Conservation (phyloP, 257 asterid species). For the Nicotiana obtusifolia region DNA sequence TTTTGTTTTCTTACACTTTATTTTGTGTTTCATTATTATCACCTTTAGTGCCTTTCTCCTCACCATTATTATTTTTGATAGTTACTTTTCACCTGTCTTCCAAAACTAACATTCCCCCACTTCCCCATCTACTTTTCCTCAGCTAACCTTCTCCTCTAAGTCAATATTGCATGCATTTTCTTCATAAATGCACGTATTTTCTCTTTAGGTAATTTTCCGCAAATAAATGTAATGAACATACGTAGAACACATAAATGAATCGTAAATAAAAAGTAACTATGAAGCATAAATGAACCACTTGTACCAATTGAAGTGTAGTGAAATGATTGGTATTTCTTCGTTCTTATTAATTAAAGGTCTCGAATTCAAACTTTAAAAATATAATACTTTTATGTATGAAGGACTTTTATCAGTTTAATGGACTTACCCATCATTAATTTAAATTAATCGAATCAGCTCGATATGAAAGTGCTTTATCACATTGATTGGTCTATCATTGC, state of each 20-base stretch:
- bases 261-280: background rate
- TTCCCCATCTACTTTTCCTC: constrained; percentile 19
- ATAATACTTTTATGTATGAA: no score
- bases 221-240: background rate
- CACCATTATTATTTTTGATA: constrained; percentile 12
- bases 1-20: constrained; percentile 2
- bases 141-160: constrained; percentile 16
- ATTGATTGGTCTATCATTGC: no score
- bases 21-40: constrained; percentile 8
- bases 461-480: no score
- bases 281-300: background rate
- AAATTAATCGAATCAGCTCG: no score
- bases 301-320: background rate
- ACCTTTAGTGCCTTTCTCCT: background rate
- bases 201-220: no score
- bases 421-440: no score
- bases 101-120: constrained; percentile 15
- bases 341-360: no score
- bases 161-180: background rate
- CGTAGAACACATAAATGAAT: background rate
- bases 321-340: background rate
- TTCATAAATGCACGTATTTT: background rate
- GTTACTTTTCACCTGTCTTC: constrained; percentile 22
- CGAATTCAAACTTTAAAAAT: no score
- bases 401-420: no score